These are phyloP conservation scores for Mortierella sp. DNA, from an alignment of 371 early-diverging fungal species.

Conservation along the genomic window DNA sequence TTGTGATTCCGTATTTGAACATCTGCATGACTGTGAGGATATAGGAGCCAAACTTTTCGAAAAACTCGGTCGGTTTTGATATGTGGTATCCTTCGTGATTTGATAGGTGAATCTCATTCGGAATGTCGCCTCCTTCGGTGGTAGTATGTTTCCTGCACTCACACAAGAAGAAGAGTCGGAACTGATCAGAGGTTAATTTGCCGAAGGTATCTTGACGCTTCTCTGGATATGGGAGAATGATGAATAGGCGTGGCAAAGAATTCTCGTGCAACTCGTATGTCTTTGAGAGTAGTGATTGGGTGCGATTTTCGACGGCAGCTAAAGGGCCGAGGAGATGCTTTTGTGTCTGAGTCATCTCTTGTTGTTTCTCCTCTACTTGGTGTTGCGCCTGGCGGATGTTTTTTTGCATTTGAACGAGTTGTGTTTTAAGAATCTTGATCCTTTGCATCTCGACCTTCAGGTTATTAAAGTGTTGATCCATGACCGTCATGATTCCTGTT, in stretches of 20 bases:
- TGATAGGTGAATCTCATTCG: constrained; percentile 32
- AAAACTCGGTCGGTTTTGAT: constrained; percentile 3
- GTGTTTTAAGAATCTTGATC: neutral
- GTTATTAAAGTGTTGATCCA: neutral
- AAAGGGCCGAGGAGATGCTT: constrained; percentile 8
- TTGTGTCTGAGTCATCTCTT: neutral
- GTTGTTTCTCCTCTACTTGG: constrained; percentile 5
- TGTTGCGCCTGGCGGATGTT: constrained; percentile 14
- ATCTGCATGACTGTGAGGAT: constrained; percentile 12
- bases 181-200: constrained; percentile 13
- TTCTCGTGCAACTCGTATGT: constrained; percentile 22
- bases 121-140: neutral
- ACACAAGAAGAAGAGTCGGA: constrained; percentile 42
- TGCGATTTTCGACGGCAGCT: neutral
- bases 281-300: constrained; percentile 11
- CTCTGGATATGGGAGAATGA: constrained; percentile 19
- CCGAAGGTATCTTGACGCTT: neutral
- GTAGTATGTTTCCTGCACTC: constrained; percentile 33
- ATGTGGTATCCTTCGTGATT: constrained; percentile 20
- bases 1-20: constrained; percentile 7
- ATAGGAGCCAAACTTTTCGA: constrained; percentile 11
- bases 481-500: neutral
- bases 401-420: neutral
- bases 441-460: neutral
- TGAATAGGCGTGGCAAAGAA: constrained; percentile 25